These are phyloP conservation scores for Mortierella sp. DNA, from an alignment of 371 early-diverging fungal genomes.

Conservation along the genomic window DNA sequence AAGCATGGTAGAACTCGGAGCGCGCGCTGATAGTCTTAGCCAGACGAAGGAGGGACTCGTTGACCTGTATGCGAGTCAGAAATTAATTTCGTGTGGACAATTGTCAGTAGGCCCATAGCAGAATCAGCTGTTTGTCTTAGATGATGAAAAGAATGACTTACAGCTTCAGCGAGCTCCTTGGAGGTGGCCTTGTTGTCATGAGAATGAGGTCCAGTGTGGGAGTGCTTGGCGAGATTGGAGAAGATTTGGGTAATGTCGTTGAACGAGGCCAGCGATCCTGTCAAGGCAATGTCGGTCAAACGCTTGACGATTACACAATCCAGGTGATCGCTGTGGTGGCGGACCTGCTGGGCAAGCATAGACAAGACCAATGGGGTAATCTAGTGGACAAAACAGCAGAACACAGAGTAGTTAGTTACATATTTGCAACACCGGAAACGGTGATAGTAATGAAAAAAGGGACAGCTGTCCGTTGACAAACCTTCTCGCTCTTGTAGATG, in stretches of 20 bases:
- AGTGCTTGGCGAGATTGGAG: constrained; percentile 63
- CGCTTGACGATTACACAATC: constrained; percentile 67
- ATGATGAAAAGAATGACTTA: constrained; percentile 35
- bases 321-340: constrained; percentile 62
- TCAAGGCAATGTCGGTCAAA: constrained; percentile 73
- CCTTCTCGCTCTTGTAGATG: constrained; percentile 71
- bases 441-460: no score
- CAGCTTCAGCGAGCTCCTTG: constrained; percentile 58
- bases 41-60: constrained; percentile 54
- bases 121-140: not conserved
- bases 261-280: constrained; percentile 65
- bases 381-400: constrained; percentile 21
- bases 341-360: constrained; percentile 70
- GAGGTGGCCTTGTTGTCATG: constrained; percentile 66
- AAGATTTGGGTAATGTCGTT: constrained; percentile 69
- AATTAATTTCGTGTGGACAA: constrained; percentile 55
- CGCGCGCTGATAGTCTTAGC: constrained; percentile 66
- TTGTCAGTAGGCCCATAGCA: not conserved
- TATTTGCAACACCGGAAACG: no score
- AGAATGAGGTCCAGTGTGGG: constrained; percentile 46
- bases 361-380: constrained; percentile 74
- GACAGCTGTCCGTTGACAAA: not conserved
- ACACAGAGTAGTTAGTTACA: not conserved
- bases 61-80: constrained; percentile 14
- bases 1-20: constrained; percentile 70